These are phyloP conservation scores for Sporothrix luriei DNA, from an alignment of 2,329 filamentous ascomycete genomes.

Conservation along the genomic window DNA sequence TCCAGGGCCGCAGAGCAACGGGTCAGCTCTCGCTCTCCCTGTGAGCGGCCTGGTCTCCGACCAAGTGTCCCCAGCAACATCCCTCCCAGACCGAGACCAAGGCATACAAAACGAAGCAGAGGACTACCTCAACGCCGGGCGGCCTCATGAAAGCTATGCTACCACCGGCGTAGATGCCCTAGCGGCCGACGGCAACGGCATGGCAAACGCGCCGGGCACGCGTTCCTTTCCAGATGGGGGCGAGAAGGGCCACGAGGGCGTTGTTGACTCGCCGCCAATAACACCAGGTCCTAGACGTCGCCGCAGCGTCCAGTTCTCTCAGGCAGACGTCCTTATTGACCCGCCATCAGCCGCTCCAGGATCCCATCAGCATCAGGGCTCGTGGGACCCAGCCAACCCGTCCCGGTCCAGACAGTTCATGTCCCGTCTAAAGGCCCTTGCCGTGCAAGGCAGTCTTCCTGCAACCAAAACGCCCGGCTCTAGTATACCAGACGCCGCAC, in stretches of 20 bases:
- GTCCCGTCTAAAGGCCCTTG: slow-evolving; percentile 74
- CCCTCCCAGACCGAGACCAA: slow-evolving; percentile 21
- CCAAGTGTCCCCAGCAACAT: slow-evolving; percentile 12
- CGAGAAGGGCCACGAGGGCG: neutral
- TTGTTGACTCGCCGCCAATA: slow-evolving; percentile 28
- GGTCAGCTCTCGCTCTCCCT: neutral
- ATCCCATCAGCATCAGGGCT: slow-evolving; percentile 55
- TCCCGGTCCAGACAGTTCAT: slow-evolving; percentile 69
- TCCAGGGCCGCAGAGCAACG: neutral
- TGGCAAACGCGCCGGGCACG: neutral
- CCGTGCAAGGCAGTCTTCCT: slow-evolving; percentile 56
- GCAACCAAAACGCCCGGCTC: slow-evolving; percentile 48
- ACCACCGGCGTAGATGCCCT: neutral
- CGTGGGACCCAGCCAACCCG: slow-evolving; percentile 67
- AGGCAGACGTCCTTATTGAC: slow-evolving; percentile 55
- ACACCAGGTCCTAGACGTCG: slow-evolving; percentile 44
- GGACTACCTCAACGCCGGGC: slow-evolving; percentile 47
- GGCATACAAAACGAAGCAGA: slow-evolving; percentile 37
- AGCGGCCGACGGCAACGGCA: neutral
- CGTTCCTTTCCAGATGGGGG: neutral
- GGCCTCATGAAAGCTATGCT: slow-evolving; percentile 39
- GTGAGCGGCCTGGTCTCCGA: slow-evolving; percentile 1
- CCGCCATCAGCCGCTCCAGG: slow-evolving; percentile 36
- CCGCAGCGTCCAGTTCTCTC: slow-evolving; percentile 76
- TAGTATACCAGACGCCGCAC: slow-evolving; percentile 36